Conservation (phyloP, 2,329 filamentous ascomycete species). For the Colletotrichum tamarilloi region DNA sequence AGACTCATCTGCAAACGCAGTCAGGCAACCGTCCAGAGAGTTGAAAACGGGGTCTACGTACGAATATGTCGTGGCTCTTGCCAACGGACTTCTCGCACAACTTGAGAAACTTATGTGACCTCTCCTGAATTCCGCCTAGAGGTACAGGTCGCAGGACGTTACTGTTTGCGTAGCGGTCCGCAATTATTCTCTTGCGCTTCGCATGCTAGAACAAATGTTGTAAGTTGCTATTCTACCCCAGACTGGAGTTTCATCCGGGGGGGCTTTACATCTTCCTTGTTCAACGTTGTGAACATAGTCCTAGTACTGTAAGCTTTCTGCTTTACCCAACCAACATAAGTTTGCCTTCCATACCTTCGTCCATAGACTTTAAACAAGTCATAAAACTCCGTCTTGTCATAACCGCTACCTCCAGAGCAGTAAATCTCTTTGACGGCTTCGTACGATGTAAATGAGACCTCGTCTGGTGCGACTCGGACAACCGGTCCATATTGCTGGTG, state of each 20-base stretch:
- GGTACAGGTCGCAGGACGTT: slow-evolving; percentile 70
- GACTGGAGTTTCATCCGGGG: background rate
- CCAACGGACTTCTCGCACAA: slow-evolving; percentile 59
- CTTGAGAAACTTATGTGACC: slow-evolving; percentile 65
- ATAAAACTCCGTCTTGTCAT: slow-evolving; percentile 75
- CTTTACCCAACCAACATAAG: background rate
- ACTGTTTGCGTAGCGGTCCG: slow-evolving; percentile 76
- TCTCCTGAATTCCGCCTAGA: slow-evolving; percentile 66
- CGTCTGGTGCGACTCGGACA: slow-evolving; percentile 67
- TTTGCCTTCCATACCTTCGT: slow-evolving; percentile 54
- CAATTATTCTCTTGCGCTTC: slow-evolving; percentile 70
- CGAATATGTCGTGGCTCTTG: slow-evolving; percentile 69
- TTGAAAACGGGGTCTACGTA: slow-evolving; percentile 45
- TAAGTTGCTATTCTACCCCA: background rate
- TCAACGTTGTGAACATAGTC: slow-evolving; percentile 70
- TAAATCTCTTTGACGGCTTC: slow-evolving; percentile 73
- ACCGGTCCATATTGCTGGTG: slow-evolving; percentile 67
- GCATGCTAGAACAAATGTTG: slow-evolving; percentile 60
- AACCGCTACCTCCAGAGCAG: slow-evolving; percentile 69
- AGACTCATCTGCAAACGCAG: slow-evolving; percentile 47
- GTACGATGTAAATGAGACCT: slow-evolving; percentile 68
- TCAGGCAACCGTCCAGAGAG: slow-evolving; percentile 25
- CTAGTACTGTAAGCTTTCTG: slow-evolving; percentile 42
- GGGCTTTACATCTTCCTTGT: slow-evolving; percentile 61
- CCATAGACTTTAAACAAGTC: slow-evolving; percentile 69